Conservation (phyloP, 352 stramenopile species). For the Blastocystis hominis region DNA sequence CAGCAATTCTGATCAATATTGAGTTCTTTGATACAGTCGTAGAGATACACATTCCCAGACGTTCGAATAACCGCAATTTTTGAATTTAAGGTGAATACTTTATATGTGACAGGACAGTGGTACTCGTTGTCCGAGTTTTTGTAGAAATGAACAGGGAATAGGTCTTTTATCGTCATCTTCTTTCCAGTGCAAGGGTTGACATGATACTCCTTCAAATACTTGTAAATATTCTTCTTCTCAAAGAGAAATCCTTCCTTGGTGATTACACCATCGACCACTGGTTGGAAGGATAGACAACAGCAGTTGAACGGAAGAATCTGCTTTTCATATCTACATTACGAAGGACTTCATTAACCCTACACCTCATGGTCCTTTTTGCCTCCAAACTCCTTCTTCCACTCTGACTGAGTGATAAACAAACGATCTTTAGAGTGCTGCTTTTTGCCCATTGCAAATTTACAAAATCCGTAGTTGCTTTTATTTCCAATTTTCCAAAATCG, state of each 20-base stretch:
- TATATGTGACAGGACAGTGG: slow-evolving; percentile 89
- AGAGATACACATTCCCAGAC: slow-evolving; percentile 85
- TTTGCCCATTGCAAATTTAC: slow-evolving; percentile 69
- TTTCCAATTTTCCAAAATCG: not conserved
- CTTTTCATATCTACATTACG: slow-evolving; percentile 51
- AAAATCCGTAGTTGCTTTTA: not conserved
- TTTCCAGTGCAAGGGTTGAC: slow-evolving; percentile 87
- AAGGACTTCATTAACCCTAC: not conserved
- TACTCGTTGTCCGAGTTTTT: slow-evolving; percentile 71
- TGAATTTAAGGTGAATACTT: slow-evolving; percentile 74
- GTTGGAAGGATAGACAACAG: slow-evolving; percentile 88
- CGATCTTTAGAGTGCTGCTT: slow-evolving; percentile 79
- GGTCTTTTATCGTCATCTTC: slow-evolving; percentile 77
- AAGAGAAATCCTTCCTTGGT: slow-evolving; percentile 80
- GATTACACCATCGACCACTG: slow-evolving; percentile 67
- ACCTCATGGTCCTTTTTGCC: slow-evolving; percentile 75
- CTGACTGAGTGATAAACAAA: slow-evolving; percentile 65
- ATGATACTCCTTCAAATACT: slow-evolving; percentile 86
- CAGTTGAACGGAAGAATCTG: slow-evolving; percentile 88
- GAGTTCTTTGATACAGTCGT: slow-evolving; percentile 89
- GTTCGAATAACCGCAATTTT: slow-evolving; percentile 71
- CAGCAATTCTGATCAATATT: slow-evolving; percentile 96
- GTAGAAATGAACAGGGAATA: slow-evolving; percentile 78
- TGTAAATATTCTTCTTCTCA: slow-evolving; percentile 85
- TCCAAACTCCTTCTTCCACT: slow-evolving; percentile 82